Evolutionary conservation across 2,329 filamentous ascomycete genomes (phyloP), one percentile per base, ranked within the genome.

Genomic region (Xylariaceae sp.): DNA sequence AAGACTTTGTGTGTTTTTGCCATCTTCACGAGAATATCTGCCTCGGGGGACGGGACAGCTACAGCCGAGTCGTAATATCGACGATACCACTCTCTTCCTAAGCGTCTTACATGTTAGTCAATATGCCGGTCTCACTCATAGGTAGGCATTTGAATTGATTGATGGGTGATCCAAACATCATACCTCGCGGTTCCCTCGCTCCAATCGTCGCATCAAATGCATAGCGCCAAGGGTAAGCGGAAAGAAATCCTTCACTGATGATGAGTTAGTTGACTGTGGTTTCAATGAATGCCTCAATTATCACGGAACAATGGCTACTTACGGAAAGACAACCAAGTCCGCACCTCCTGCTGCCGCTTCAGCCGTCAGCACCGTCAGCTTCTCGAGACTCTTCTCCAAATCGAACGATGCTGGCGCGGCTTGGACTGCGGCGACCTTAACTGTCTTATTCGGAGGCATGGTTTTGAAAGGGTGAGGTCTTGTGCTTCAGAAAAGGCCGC

Each of bases 171-270:
- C n/a, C n/a, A 29, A 29, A 29, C 14, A n/a, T 36, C 51, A 42
- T 54, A 68, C 67, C 67, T 54, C 67, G 60, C 5, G 61, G 63
- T 49, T 70, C 67, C 20, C 67, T 60, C 5, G 64, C 60, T 23
- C 68, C 67, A 50, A 71, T 63, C 4, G 68, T 70, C n/a, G 64
- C 58, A 58, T 70, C 67, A 45, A 70, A 70, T 11, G 64, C 61
- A 51, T 70, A 71, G 22, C 67, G 53, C 67, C 68, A 71, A 17
- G 67, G 67, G 45, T 70, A 70, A 12, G 68, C 67, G 8, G 67
- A 68, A 20, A 70, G 52, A 45, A 70, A 70, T 0, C 57, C 66
- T 55, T 70, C 67, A 4, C 66, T 67, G 40, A 25, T 10, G 11
- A 27, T 7, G 7, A 14, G 4, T 22, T n/a, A 14, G 20, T 39